Percentiles rank a stretch among this genome's conserved stretches.
phyloP scores from a whole-genome alignment of 176 grass and related monocot genomes.

The Juncus inflexus region DNA sequence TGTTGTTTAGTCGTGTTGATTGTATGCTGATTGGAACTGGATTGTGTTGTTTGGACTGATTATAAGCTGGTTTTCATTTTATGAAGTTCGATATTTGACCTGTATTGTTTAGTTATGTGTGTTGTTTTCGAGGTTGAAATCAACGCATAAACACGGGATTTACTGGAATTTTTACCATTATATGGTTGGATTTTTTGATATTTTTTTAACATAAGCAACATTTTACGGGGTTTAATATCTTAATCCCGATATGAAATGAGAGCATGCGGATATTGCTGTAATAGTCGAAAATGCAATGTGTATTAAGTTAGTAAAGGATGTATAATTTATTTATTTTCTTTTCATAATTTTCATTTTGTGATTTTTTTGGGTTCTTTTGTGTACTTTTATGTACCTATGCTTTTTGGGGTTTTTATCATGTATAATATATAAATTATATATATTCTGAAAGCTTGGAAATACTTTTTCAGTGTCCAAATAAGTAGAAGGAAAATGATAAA shows the following conservation, averaged over 20 bases:
- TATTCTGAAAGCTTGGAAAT: too few relatives aligned
- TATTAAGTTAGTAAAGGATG: slow-evolving; percentile 2
- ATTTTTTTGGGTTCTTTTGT: slow-evolving; percentile 1
- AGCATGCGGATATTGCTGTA: neutral
- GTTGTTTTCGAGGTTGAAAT: too few relatives aligned
- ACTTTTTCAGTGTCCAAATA: too few relatives aligned
- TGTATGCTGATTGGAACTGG: too few relatives aligned
- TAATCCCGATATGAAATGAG: slow-evolving; percentile 17
- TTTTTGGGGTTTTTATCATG: neutral
- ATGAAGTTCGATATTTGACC: too few relatives aligned
- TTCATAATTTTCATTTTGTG: neutral
- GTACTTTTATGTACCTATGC: neutral
- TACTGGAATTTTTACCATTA: slow-evolving; percentile 29
- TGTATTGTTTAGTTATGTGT: too few relatives aligned
- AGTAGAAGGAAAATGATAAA: too few relatives aligned
- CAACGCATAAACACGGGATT: neutral
- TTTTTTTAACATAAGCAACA: slow-evolving; percentile 13
- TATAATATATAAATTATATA: neutral
- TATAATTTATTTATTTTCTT: neutral
- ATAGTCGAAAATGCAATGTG: neutral
- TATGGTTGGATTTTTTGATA: slow-evolving; percentile 9
- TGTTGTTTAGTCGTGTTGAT: too few relatives aligned
- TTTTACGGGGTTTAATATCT: slow-evolving; percentile 22
- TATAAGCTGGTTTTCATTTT: too few relatives aligned
- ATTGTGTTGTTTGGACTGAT: too few relatives aligned